Conservation (phyloP, 2,329 filamentous ascomycete genomes). For the Aspergillus aculeatus region DNA sequence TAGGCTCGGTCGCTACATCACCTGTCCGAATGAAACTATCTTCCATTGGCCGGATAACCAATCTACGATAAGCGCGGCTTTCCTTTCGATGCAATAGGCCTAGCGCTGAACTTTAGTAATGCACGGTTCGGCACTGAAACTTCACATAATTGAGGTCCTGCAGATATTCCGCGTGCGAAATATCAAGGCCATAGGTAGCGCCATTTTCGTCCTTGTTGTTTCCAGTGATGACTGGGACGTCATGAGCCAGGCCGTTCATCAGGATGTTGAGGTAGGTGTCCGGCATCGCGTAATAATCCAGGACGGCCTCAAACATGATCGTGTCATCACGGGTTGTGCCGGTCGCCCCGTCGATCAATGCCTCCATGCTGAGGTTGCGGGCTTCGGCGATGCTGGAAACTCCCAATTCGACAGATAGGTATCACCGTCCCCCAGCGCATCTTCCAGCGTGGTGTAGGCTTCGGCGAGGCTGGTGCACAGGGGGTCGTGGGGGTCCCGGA, state of each 20-base stretch:
- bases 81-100: too few species aligned
- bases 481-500: conserved; percentile 16
- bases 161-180: conserved; percentile 24
- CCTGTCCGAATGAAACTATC: too few species aligned
- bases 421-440: background rate
- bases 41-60: too few species aligned
- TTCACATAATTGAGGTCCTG: conserved; percentile 6
- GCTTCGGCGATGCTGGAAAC: conserved; percentile 2
- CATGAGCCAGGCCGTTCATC: conserved; percentile 22
- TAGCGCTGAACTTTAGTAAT: too few species aligned
- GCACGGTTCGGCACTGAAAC: too few species aligned
- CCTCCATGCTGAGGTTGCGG: conserved; percentile 2
- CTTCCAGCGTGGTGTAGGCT: conserved; percentile 5
- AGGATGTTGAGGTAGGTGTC: conserved; percentile 27
- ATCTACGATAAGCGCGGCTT: too few species aligned
- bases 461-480: conserved; percentile 14
- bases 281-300: conserved; percentile 24
- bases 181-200: conserved; percentile 21
- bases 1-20: too few species aligned
- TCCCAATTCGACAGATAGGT: background rate
- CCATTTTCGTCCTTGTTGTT: conserved; percentile 33
- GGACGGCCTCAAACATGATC: background rate
- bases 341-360: background rate
- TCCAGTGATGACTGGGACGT: conserved; percentile 32
- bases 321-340: too few species aligned